These are phyloP conservation scores for Rubroboletus satanas DNA, from an alignment of 768 basidiomycete genomes.

Conservation along the genomic window DNA sequence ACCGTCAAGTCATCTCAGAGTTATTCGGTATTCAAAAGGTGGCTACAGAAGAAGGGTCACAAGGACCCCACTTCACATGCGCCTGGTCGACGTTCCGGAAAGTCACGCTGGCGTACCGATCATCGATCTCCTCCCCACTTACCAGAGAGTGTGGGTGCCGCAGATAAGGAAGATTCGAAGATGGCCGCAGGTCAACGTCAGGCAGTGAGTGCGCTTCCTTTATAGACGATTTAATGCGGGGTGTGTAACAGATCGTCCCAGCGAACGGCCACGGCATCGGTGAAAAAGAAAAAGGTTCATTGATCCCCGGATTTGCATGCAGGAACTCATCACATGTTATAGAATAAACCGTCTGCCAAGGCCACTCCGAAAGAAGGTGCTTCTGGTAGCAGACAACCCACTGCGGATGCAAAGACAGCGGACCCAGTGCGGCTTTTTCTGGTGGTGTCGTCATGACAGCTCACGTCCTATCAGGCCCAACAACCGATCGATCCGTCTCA, in stretches of 20 bases:
- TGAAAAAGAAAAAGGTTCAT: background rate
- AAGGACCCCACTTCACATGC: background rate
- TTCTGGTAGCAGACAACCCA: background rate
- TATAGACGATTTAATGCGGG: background rate
- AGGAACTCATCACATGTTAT: background rate
- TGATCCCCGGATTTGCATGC: background rate
- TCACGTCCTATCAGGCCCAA: no score
- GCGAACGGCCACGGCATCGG: background rate
- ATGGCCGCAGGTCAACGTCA: background rate
- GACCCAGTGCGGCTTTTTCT: no score
- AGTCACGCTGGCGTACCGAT: background rate
- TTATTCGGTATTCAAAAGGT: background rate
- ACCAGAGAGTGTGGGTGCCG: background rate
- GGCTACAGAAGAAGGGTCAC: background rate
- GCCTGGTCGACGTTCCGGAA: background rate
- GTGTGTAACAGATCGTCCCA: background rate
- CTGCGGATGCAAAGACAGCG: background rate
- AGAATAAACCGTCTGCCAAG: background rate
- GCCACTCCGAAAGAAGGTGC: accelerated
- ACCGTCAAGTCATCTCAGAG: background rate
- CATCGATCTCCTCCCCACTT: background rate
- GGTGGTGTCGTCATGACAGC: no score
- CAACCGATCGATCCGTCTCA: no score
- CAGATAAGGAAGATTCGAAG: background rate
- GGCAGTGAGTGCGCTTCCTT: background rate